Base-by-base conservation (phyloP, 2,329 filamentous ascomycete genomes). In the Ascochyta pisi region DNA sequence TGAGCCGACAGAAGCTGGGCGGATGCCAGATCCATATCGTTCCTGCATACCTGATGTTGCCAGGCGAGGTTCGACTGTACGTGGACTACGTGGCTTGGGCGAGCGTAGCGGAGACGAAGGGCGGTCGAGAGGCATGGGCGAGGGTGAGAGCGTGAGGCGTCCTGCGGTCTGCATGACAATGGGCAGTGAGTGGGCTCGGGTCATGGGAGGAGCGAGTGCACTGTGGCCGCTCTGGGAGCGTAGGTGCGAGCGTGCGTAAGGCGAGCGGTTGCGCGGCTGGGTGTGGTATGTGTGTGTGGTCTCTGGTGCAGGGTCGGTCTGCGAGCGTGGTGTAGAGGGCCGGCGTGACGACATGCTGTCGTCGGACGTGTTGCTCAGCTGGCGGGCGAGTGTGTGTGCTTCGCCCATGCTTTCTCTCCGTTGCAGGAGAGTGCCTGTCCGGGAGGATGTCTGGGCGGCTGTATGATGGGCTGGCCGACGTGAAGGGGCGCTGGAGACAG, bases 121-220 rank as follows among this genome's bases (percentile, higher is more conserved):
- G 6, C 69, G 62, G 22, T 70, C 67, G 38, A 66, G 60, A 15
- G 71, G 70, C 35, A 68, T 49, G 12, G 69, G 65, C 10, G 65
- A 65, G 10, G 76, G 74, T 26, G 77, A 74, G 60, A 71, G 58
- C 56, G 62, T 68, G 65, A 73, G 69, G 57, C 68, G 69, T 50
- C 65, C 66, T 39, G 60, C 63, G 31, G 65, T 65, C 39, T 69
- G 69, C 60, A 78, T 74, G 31, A 77, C 74, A 23, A 77, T 76
- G 1, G 80, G 79, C 52, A 79, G 72, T 16, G 79, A 81, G 66
- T 81, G 78, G 33, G 80, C 79, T 54, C 80, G 69, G 39, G 75
- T 77, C 79, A 82, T 81, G 24, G 74, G 70, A 9, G 80, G 79
- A 43, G 79, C 78, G 50, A 76, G 68, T 6, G 74, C 66, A 39